phyloP scores from a whole-genome alignment of 208 protist species.

The Crithidia expoeki region DNA sequence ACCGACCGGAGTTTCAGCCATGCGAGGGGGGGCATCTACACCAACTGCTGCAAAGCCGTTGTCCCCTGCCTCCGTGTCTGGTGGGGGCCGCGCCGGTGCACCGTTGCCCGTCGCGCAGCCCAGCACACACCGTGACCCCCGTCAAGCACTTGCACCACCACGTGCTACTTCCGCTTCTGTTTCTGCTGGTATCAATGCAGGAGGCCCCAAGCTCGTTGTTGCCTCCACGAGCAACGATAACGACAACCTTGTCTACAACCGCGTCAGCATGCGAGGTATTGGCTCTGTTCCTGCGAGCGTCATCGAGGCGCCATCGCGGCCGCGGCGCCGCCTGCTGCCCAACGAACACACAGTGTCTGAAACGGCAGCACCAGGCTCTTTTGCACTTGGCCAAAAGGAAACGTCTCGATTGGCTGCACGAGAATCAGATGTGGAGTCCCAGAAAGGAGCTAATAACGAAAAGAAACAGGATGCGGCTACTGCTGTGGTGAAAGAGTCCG shows the following conservation, averaged over 20 bases:
- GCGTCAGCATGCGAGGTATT: constrained; percentile 22
- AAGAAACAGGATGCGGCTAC: no score
- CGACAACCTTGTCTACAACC: constrained; percentile 21
- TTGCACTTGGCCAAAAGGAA: no score
- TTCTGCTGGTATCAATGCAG: background rate
- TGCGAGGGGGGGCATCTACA: no score
- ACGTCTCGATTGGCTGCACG: no score
- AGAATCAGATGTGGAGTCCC: no score
- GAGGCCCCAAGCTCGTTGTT: background rate
- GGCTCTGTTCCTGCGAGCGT: constrained; percentile 26
- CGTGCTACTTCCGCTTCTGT: background rate
- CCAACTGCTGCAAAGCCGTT: no score
- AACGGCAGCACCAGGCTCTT: no score
- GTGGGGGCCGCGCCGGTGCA: background rate
- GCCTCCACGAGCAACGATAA: background rate
- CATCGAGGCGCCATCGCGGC: constrained; percentile 21
- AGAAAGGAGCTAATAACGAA: no score
- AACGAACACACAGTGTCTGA: constrained; percentile 17
- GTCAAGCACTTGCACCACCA: background rate
- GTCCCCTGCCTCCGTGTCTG: no score
- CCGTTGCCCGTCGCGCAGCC: background rate
- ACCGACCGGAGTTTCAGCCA: no score
- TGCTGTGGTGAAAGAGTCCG: background rate
- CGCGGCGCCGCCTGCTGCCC: constrained; percentile 20
- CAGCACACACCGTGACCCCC: background rate